A percentile compares a stretch with the other conserved stretches of the same genome.
phyloP scores from a whole-genome alignment of 2,329 filamentous ascomycete species.

The Emergomyces orientalis region DNA sequence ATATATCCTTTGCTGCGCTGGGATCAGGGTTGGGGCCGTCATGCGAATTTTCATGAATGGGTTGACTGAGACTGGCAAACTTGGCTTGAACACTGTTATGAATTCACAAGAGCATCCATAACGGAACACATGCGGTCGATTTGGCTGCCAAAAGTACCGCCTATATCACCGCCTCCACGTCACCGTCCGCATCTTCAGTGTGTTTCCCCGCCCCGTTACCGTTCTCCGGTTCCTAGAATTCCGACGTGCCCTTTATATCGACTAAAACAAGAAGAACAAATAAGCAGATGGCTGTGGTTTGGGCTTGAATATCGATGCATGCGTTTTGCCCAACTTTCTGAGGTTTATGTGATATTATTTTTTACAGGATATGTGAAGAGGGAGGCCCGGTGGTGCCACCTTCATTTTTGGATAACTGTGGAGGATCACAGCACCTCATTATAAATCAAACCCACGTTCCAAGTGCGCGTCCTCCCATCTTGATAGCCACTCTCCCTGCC shows the following conservation, averaged over 20 bases:
- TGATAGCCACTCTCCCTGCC: not conserved
- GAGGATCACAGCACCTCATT: not conserved
- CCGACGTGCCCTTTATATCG: not conserved
- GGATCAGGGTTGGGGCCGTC: constrained; percentile 3
- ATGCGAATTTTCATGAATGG: constrained; percentile 11
- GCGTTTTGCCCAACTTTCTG: constrained; percentile 1
- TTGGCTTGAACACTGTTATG: constrained; percentile 12
- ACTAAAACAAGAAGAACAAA: constrained; percentile 4
- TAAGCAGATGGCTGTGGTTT: constrained; percentile 4
- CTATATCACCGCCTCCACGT: not conserved
- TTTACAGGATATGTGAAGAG: too few species aligned
- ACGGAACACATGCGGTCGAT: constrained; percentile 8
- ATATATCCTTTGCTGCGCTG: constrained; percentile 10
- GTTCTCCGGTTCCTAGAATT: not conserved
- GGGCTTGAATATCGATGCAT: constrained; percentile 4
- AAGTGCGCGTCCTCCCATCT: not conserved
- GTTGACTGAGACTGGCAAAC: constrained; percentile 14
- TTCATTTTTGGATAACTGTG: not conserved
- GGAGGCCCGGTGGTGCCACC: not conserved
- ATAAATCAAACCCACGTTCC: not conserved
- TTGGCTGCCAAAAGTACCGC: constrained; percentile 8
- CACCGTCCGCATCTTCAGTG: constrained; percentile 1
- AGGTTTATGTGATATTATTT: constrained; percentile 3
- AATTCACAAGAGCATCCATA: constrained; percentile 7
- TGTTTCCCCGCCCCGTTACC: not conserved